Base-by-base conservation (phyloP, 805 yeast species). In the Wickerhamiella alocasiicola region DNA sequence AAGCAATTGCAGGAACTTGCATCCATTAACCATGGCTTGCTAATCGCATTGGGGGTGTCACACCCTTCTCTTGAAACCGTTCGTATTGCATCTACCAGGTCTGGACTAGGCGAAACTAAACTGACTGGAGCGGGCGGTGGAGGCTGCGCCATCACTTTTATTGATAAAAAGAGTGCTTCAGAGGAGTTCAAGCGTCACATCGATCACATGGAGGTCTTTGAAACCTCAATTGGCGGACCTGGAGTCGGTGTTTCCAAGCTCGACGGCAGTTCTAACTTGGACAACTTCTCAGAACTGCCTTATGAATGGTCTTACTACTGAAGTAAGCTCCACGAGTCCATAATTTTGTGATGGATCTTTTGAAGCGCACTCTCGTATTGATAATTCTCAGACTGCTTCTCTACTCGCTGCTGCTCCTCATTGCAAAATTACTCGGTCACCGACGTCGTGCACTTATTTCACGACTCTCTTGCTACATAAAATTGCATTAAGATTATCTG, bases 111-210 rank as follows among this genome's bases (percentile, higher is more conserved):
- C 6, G 76, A 80, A 44, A 88, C 98, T 0, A 91, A 91, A 58
- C 69, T 91, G 41, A 91, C 98, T 0, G 98, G 98, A 31, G 98
- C 98, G 0, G 98, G 98, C 26, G 98, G 98, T 16, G 98, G 98
- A 38, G 98, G 98, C 2, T 91, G 98, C 65, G 94, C 97, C 9
- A 79, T 91, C 42, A 91, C 97, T 0, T 61, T 91, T 28, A 65
- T 87, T 12, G 61, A 57, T 1, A 50, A 51, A 1, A 65, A 58
- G 15, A 55, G 49, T 2, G 37, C 33, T 3, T 55, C 71, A 6
- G 52, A 54, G 1, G 59, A 59, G 18, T 53, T 62, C 25, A 48
- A 52, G 35, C 18, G 9, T n/a, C 16, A 21, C 13, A 18, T 37
- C 19, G 35, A 34, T 6, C 28, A 23, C n/a, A 12, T 30, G 56